Base-by-base conservation (phyloP, 1,284 basidiomycete genomes). In the Cronartium ribicola region DNA sequence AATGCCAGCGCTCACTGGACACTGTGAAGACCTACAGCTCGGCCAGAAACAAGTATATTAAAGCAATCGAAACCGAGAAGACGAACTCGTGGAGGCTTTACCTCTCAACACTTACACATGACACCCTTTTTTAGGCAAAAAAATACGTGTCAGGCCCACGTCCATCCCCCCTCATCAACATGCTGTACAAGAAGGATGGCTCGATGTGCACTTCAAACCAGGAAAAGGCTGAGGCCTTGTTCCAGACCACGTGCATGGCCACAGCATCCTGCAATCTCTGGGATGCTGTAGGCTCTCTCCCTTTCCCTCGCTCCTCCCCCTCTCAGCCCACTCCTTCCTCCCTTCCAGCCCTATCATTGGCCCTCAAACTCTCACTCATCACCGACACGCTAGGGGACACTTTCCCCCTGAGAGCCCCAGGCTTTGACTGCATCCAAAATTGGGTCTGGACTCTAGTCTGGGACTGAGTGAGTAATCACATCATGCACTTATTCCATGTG, bases 351-450 rank as follows among this genome's bases (percentile, higher is more conserved):
- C 4, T 37, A n/a, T 55, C 22, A 40, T 22, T 44, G 0, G 13
- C 36, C 2, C 29, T 71, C 17, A 51, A 22, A 3, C n/a, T 10
- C 4, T 3, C 14, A 0, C 20, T 51, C 7, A 8, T 71, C 4
- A 17, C 5, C 1, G 22, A 2, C 1, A 44, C 44, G 0, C 29
- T 71, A 14, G 36, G 7, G 3, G 7, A 37, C 20, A 63, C 36
- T n/a, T 11, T 14, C 1, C 22, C 41, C 0, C 37, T 62, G 41
- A 48, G 55, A 36, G 60, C 68, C 7, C 29, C 60, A 10, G 68
- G 68, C 6, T 10, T 41, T 17, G 60, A 71, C 14, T 8, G 43
- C 3, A 46, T 70, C 3, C 39, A 36, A 6, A 70, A 70, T 20
- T 17, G 43, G 29, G 5, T 64, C 2, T 29, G 61, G 40, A 61